Evolutionary conservation across 495 filamentous ascomycete species (phyloP), one percentile per base, ranked within the genome.

Genomic region (Neurospora sp.): DNA sequence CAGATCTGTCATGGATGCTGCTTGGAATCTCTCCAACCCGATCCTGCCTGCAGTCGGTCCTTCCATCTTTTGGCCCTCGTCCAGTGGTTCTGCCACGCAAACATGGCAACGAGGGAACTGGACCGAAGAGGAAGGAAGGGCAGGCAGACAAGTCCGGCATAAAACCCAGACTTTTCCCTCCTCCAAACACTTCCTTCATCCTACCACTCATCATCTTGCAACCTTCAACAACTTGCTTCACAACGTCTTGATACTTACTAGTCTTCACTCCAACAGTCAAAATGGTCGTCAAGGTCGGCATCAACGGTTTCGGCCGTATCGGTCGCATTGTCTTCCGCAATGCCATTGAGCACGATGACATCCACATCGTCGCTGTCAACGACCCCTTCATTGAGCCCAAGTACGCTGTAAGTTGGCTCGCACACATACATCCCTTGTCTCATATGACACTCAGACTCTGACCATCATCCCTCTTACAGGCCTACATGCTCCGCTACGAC

Each of bases 281-380:
- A 72, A 86, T 86, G 85, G 76, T 76, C 75, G 80, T 87, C 80
- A 86, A 95, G 90, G 93, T 96, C 79, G 94, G 94, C 79, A 97
- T 97, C 90, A 99, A 98, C 90, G 96, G 96, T 84, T 99, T 99
- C 88, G 96, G 96, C 88, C 95, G 96, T 85, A 99, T 99, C 85
- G 96, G 96, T 77, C 92, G 96, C 84, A 97, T 99, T 83, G 96
- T 94, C 80, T 84, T 86, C 85, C 81, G 83, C 77, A 86, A 89
- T 83, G 94, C 95, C 82, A 81, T 97, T 78, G 90, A 93, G 89
- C 91, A 93, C 83, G 83, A 85, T 74, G 92, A 94, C 73, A 91
- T 98, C 79, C 87, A 97, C 73, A 87, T 99, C 81, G 93, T 97
- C 77, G 95, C 96, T 76, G 93, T 97, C 88, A 99, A 99, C 88